Evolutionary conservation across 2,329 filamentous ascomycete species (phyloP), one percentile per base, ranked within the genome.

Genomic region (Epichloe gansuensis): DNA sequence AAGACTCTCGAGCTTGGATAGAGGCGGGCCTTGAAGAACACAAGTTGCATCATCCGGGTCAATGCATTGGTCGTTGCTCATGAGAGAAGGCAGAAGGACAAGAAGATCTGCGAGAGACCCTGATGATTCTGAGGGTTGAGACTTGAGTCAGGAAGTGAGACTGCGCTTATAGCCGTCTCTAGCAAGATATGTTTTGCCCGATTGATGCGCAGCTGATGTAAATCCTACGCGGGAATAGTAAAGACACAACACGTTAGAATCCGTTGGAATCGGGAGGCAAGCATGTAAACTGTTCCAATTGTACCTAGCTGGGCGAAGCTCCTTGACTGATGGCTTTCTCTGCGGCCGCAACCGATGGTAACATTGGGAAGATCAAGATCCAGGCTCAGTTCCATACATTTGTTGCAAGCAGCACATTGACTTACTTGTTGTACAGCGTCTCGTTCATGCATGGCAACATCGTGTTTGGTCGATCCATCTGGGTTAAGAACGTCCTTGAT

Each of bases 381-480:
- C 28, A 31, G 9, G 8, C 3, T 9, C 28, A 9, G 28, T 31
- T 31, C 8, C 8, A 31, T 11, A 11, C 3, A 46, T 12, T 8
- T 31, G 12, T 5, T 15, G 25, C 3, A 21, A 46, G 44, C 12
- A 23, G 38, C 9, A 43, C 28, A 15, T 28, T 21, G 25, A 52
- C 66, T 41, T 59, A 82, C 80, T 61, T 80, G 67, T 43, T 68
- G 69, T 2, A 77, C 70, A 2, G 68, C 68, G 53, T 74, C 70
- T 23, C 76, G 72, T 60, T 80, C 73, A 57, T 75, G 74, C 15
- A 71, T 71, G 2, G 69, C 66, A n/a, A 71, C 67, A 57, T 75
- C 71, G n/a, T 72, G 66, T 60, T 72, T 78, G 2, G 78, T 80
- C 8, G 80, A 79, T 2, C 76, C 80, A 63, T 83, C 76, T 0